Percentiles rank a stretch among this genome's conserved stretches.
Evolutionary conservation across 1,284 basidiomycete species (phyloP).

Genomic region (Malassezia nana): DNA sequence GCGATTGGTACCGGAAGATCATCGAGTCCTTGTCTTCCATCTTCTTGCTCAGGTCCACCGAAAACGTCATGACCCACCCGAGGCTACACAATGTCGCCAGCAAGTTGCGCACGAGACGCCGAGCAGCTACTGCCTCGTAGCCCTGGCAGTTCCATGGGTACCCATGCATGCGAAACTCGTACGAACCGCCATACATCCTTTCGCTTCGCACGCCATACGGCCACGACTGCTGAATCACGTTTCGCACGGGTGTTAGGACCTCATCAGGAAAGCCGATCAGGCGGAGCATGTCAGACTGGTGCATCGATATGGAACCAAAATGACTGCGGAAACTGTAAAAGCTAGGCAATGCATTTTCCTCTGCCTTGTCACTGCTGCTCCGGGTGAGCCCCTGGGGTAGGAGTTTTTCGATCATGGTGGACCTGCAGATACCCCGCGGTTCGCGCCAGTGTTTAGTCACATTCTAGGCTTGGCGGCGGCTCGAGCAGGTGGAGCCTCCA

Average conservation of each 20-base stretch:
- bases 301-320: not conserved
- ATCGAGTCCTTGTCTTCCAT: constrained; percentile 3
- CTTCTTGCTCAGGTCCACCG: constrained; percentile 3
- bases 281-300: not conserved
- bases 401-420: not conserved
- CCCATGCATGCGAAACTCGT: constrained; percentile 1
- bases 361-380: not conserved
- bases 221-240: not conserved
- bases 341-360: not conserved
- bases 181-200: not conserved
- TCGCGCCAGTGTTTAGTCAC: not conserved
- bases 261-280: constrained; percentile 1
- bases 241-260: not conserved
- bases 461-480: not conserved
- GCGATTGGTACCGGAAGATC: constrained; percentile 4
- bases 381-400: not conserved
- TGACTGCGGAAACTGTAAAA: not conserved
- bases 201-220: not conserved
- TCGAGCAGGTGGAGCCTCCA: constrained; percentile 15
- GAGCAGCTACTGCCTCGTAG: not conserved
- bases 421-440: not conserved
- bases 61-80: constrained; percentile 3
- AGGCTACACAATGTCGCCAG: not conserved
- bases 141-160: not conserved
- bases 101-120: constrained; percentile 1